Base-by-base conservation (phyloP, 805 yeast genomes). In the Metschnikowia drakensbergensis region DNA sequence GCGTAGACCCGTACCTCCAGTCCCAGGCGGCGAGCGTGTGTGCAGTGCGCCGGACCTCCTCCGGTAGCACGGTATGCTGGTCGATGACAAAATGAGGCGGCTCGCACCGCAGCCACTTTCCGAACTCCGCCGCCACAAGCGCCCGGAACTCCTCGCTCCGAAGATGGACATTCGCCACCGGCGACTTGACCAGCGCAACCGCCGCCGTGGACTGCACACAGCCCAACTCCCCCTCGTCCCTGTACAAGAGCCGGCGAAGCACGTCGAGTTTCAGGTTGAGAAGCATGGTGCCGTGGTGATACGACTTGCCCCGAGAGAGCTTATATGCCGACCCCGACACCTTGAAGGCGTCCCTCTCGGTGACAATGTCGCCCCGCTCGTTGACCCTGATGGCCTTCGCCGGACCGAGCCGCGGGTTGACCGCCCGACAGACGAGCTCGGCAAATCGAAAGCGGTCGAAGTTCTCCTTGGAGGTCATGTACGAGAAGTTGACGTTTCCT, bases 221-320 rank as follows among this genome's bases (percentile, higher is more conserved):
- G 0, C 80, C 81, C 27, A 68, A 54, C 3, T 65, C 55, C 1
- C 66, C 53, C 8, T 67, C 65, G 37, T 73, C 76, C 11, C 83
- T 69, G 32, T 76, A 75, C 50, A 94, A 70, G 10, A 88, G 62
- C n/a, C 79, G 71, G 1, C 82, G 71, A 49, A 94, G 71, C 0
- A 74, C 66, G n/a, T 72, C 73, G 26, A 94, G 66, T 34, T 82
- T 72, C 37, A 95, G 82, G 47, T 79, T 69, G 25, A 94, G 69
- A 6, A 94, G 72, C 96, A 94, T 88, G 0, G 99, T 94, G 0
- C 97, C 99, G 68, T 94, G 99, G 62, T 94, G 99, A 55, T 91
- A 84, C 5, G 96, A 82, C 57, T 82, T 81, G 0, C 94, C 91
- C 42, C 78, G 76, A 4, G 96, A 83, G 30, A 94, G 74, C 62